These are phyloP conservation scores for Nannochloropsis granulata DNA, from an alignment of 108 stramenopile genomes.

Conservation along the genomic window DNA sequence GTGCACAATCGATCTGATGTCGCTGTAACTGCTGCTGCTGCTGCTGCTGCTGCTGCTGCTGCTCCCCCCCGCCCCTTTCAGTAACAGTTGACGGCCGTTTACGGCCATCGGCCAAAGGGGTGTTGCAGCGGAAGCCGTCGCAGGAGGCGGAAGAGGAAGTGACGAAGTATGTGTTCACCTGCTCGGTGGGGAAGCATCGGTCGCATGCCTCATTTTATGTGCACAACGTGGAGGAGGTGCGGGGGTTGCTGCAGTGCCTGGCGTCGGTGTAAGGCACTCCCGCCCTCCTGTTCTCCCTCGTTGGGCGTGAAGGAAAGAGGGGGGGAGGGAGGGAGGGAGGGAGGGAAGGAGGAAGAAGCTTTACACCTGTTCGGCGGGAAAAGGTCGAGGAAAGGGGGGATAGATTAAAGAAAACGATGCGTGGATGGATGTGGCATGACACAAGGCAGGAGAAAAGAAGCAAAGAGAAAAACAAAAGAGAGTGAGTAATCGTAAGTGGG, in stretches of 20 bases:
- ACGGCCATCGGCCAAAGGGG: neutral
- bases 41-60: neutral
- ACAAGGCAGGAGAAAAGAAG: too few relatives aligned
- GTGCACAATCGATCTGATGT: too few relatives aligned
- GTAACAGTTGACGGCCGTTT: too few relatives aligned
- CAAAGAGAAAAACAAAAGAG: too few relatives aligned
- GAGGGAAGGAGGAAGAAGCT: neutral
- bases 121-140: neutral
- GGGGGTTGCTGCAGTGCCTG: conserved; percentile 65
- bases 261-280: neutral
- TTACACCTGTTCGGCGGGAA: too few relatives aligned
- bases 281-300: neutral
- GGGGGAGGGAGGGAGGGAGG: neutral
- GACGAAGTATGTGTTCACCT: conserved; percentile 50
- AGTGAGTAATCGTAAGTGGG: too few relatives aligned
- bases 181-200: conserved; percentile 91
- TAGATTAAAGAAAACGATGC: too few relatives aligned
- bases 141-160: conserved; percentile 40
- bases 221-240: conserved; percentile 74
- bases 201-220: conserved; percentile 81
- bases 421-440: too few relatives aligned
- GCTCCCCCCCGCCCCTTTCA: too few relatives aligned
- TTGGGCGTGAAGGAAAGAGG: neutral
- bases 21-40: neutral
- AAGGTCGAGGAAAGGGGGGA: too few relatives aligned